These are phyloP conservation scores for Ehretia macrophylla DNA, from an alignment of 257 asterid species.

Conservation along the genomic window DNA sequence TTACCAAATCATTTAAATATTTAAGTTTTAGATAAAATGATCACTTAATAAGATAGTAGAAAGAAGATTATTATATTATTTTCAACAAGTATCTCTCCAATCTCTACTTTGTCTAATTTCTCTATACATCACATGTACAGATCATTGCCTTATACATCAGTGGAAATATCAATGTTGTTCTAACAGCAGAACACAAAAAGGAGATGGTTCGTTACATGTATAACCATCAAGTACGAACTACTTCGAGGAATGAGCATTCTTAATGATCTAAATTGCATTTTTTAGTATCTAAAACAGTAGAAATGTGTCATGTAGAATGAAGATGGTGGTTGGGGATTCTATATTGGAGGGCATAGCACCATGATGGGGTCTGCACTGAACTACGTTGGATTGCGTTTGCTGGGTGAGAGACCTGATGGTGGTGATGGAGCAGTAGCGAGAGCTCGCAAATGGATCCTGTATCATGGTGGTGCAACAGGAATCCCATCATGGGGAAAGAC, in stretches of 20 bases:
- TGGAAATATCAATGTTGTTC: constrained; percentile 42
- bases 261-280: too few species aligned
- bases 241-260: too few species aligned
- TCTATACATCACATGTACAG: constrained; percentile 19
- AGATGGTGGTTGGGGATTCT: constrained; percentile 61
- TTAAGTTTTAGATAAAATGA: too few species aligned
- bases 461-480: constrained; percentile 46
- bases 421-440: constrained; percentile 26
- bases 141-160: constrained; percentile 64
- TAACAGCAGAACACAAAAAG: constrained; percentile 50
- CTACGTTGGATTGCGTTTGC: constrained; percentile 33
- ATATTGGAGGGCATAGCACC: constrained; percentile 42
- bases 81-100: too few species aligned
- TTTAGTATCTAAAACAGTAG: background rate
- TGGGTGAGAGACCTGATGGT: constrained; percentile 33
- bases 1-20: too few species aligned
- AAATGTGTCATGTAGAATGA: constrained; percentile 26
- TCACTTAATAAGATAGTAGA: too few species aligned
- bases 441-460: constrained; percentile 47
- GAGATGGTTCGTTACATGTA: constrained; percentile 64
- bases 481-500: constrained; percentile 56
- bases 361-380: constrained; percentile 32
- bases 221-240: constrained; percentile 57
- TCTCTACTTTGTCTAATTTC: too few species aligned
- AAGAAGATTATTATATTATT: too few species aligned